Conservation (phyloP, 2,329 filamentous ascomycete species). For the Colletotrichum scovillei region DNA sequence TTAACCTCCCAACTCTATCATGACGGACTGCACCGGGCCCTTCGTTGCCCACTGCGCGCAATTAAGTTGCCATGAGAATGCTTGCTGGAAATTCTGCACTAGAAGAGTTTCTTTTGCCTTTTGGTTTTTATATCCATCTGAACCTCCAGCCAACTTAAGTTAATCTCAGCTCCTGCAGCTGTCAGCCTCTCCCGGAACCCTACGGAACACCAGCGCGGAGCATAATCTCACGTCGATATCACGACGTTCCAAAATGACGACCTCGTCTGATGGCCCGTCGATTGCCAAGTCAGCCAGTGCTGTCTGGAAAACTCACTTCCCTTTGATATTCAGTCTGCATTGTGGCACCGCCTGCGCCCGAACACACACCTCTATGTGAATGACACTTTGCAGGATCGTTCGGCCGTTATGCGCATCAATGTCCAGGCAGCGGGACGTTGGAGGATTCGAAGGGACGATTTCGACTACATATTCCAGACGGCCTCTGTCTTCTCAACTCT, state of each 20-base stretch:
- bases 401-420: constrained; percentile 3
- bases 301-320: background rate
- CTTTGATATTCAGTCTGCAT: background rate
- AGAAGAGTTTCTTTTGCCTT: constrained; percentile 23
- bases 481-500: background rate
- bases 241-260: background rate
- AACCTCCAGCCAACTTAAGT: constrained; percentile 11
- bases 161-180: constrained; percentile 22
- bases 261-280: background rate
- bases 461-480: background rate
- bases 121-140: constrained; percentile 21
- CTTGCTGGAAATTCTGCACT: constrained; percentile 8
- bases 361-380: background rate
- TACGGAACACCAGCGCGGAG: background rate
- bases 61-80: constrained; percentile 15
- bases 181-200: constrained; percentile 16
- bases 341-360: background rate
- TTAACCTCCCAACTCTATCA: constrained; percentile 23
- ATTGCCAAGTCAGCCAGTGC: background rate
- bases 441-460: background rate
- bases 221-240: background rate
- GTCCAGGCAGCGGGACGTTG: constrained; percentile 7
- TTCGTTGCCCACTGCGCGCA: constrained; percentile 13
- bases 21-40: constrained; percentile 2
- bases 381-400: constrained; percentile 1